phyloP scores from a whole-genome alignment of 805 yeast species.

The Saccharomycopsis schoenii region DNA sequence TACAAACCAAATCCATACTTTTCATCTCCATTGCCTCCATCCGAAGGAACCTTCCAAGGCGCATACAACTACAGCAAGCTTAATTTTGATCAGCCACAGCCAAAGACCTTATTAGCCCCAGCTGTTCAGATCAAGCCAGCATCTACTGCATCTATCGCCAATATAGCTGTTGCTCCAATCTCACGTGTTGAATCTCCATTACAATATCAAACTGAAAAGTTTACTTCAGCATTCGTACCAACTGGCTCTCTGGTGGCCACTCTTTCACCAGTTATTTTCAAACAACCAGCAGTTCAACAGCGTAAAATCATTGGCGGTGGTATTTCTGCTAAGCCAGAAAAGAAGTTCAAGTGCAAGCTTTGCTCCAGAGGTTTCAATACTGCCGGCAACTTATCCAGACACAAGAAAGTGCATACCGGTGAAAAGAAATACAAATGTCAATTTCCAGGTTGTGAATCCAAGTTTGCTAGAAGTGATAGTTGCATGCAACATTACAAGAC shows the following conservation, averaged over 20 bases:
- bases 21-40: slow-evolving; percentile 2
- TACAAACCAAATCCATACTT: slow-evolving; percentile 3
- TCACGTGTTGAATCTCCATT: slow-evolving; percentile 13
- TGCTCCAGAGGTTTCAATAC: slow-evolving; percentile 55
- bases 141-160: background rate
- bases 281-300: background rate
- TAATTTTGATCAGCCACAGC: slow-evolving; percentile 16
- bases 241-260: background rate
- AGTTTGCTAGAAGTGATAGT: slow-evolving; percentile 19
- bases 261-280: background rate
- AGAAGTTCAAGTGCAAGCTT: slow-evolving; percentile 17
- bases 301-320: background rate
- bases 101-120: background rate
- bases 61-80: slow-evolving; percentile 14
- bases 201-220: slow-evolving; percentile 15
- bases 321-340: slow-evolving; percentile 6
- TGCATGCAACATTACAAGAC: slow-evolving; percentile 20
- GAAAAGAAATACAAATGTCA: slow-evolving; percentile 64
- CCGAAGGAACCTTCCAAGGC: slow-evolving; percentile 13
- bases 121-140: slow-evolving; percentile 1
- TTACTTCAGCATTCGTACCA: background rate
- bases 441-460: slow-evolving; percentile 34
- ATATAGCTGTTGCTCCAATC: background rate
- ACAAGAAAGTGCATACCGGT: slow-evolving; percentile 66
- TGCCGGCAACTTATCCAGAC: slow-evolving; percentile 66